Percentiles rank a stretch among this genome's conserved stretches.
These are phyloP conservation scores for Monilinia vaccinii-corymbosi DNA, from an alignment of 2,329 filamentous ascomycete species.

Conservation along the genomic window DNA sequence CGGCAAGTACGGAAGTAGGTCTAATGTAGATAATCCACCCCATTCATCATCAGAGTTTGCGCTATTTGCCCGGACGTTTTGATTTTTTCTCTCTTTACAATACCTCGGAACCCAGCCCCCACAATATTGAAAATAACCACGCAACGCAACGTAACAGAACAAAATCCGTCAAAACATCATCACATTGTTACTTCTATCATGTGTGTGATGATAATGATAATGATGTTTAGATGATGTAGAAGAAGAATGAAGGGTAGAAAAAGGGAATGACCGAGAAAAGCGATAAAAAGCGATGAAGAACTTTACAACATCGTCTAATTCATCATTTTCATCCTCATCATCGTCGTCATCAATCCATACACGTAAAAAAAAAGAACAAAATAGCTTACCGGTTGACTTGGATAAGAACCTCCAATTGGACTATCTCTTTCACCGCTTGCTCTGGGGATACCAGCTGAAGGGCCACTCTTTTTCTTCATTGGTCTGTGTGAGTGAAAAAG, in stretches of 20 bases:
- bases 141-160: constrained; percentile 8
- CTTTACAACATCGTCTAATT: constrained; percentile 7
- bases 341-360: neutral
- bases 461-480: constrained; percentile 55
- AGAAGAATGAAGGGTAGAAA: neutral
- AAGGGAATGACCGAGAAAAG: neutral
- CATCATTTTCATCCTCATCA: neutral
- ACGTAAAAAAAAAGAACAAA: neutral
- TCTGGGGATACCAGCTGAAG: constrained; percentile 59
- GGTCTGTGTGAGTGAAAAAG: constrained; percentile 42
- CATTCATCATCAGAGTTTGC: constrained; percentile 22
- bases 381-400: constrained; percentile 6
- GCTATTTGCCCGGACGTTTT: constrained; percentile 19
- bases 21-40: constrained; percentile 9
- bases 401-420: constrained; percentile 38
- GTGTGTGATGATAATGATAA: neutral
- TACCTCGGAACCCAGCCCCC: constrained; percentile 10
- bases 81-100: constrained; percentile 3
- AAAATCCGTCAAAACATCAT: neutral
- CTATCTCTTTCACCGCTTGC: constrained; percentile 54
- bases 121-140: constrained; percentile 2
- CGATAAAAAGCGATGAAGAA: constrained; percentile 6
- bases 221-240: neutral
- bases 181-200: neutral
- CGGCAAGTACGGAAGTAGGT: constrained; percentile 24